These are phyloP conservation scores for Ceratocystiopsis sp. DNA, from an alignment of 2,329 filamentous ascomycete species.

Conservation along the genomic window DNA sequence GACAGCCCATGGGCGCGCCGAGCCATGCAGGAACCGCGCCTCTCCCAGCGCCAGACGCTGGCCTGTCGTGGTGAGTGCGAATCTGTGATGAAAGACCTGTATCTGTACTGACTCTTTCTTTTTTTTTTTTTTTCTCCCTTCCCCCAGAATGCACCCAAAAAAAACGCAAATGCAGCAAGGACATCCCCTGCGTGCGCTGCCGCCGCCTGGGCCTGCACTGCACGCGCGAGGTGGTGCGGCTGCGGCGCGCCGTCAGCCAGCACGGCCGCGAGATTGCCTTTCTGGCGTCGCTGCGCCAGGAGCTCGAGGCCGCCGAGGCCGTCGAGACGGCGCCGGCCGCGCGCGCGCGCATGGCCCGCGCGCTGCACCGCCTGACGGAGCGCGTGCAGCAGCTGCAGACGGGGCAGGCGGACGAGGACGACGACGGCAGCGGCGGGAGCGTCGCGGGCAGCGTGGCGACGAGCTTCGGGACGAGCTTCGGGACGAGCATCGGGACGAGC, in stretches of 20 bases:
- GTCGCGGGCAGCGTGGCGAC: not conserved
- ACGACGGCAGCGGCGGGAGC: not conserved
- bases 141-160: slow-evolving; percentile 9
- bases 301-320: slow-evolving; percentile 3
- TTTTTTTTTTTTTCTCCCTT: not conserved
- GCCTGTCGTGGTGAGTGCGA: slow-evolving; percentile 7
- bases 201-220: slow-evolving; percentile 8
- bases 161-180: slow-evolving; percentile 11
- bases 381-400: slow-evolving; percentile 7
- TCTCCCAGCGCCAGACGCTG: slow-evolving; percentile 6
- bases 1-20: no score
- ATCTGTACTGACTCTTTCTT: no score
- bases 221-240: slow-evolving; percentile 9
- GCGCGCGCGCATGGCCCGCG: not conserved
- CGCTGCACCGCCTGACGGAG: slow-evolving; percentile 5
- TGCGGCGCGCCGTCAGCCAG: slow-evolving; percentile 8
- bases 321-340: not conserved
- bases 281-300: slow-evolving; percentile 5
- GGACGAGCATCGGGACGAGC: no score
- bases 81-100: no score
- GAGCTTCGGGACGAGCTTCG: no score
- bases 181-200: slow-evolving; percentile 10
- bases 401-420: not conserved
- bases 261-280: slow-evolving; percentile 10
- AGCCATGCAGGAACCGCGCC: not conserved